Percentiles rank a stretch among this genome's conserved stretches.
Evolutionary conservation across 176 grass and related monocot species (phyloP).

Genomic region (Musa beccarii): DNA sequence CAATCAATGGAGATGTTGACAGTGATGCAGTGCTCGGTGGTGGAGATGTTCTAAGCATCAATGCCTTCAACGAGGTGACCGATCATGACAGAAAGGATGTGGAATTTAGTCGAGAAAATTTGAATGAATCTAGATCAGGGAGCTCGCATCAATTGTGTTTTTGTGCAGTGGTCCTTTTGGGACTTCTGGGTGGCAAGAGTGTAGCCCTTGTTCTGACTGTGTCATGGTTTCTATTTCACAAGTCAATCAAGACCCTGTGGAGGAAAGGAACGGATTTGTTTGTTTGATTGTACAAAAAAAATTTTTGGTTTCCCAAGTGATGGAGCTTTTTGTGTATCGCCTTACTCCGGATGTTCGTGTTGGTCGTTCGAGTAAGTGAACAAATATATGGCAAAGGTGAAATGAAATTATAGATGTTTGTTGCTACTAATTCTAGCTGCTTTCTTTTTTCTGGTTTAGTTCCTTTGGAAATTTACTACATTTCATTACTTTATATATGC

Average conservation of each 20-base stretch:
- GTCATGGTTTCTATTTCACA: constrained; percentile 35
- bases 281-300: constrained; percentile 9
- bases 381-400: constrained; percentile 1
- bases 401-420: background rate
- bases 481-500: background rate
- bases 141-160: constrained; percentile 24
- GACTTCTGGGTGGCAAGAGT: constrained; percentile 50
- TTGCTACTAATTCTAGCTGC: background rate
- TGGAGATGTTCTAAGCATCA: constrained; percentile 12
- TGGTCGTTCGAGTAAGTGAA: background rate
- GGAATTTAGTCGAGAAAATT: background rate
- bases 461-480: background rate
- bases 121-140: background rate
- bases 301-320: background rate
- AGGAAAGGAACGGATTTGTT: constrained; percentile 13
- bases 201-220: constrained; percentile 47
- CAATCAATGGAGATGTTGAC: background rate
- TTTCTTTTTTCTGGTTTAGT: background rate
- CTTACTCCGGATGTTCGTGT: background rate
- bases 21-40: background rate
- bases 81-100: background rate
- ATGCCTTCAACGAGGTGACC: background rate
- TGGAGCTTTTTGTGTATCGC: background rate
- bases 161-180: constrained; percentile 34
- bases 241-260: constrained; percentile 11